These are phyloP conservation scores for Stephania cephalantha DNA, from an alignment of 164 flowering plant genomes.

Conservation along the genomic window DNA sequence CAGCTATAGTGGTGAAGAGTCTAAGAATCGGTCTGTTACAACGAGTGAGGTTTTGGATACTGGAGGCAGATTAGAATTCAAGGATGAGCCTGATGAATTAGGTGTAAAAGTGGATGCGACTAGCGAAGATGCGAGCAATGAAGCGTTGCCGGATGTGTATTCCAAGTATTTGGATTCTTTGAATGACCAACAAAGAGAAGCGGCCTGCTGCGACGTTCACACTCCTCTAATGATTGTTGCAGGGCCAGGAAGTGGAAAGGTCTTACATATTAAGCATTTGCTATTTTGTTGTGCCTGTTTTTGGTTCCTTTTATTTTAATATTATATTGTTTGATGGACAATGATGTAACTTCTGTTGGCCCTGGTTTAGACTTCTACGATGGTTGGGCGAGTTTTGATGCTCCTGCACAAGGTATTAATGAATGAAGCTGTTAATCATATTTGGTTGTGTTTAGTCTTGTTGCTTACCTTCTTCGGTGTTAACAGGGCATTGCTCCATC, in stretches of 20 bases:
- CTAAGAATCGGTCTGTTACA: slow-evolving; percentile 8
- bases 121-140: slow-evolving; percentile 11
- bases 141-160: slow-evolving; percentile 51
- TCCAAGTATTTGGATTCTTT: slow-evolving; percentile 52
- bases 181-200: slow-evolving; percentile 77
- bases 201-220: slow-evolving; percentile 75
- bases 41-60: slow-evolving; percentile 7
- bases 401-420: slow-evolving; percentile 67
- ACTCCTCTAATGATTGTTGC: slow-evolving; percentile 84
- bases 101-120: slow-evolving; percentile 4
- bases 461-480: slow-evolving; percentile 1
- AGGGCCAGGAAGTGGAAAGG: slow-evolving; percentile 99
- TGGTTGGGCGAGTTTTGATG: slow-evolving; percentile 89
- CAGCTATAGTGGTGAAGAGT: slow-evolving; percentile 2
- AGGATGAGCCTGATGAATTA: slow-evolving; percentile 7
- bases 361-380: slow-evolving; percentile 76
- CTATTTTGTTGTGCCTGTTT: not conserved
- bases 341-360: slow-evolving; percentile 13
- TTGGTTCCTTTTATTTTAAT: not conserved
- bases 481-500: slow-evolving; percentile 66
- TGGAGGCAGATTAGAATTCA: slow-evolving; percentile 6
- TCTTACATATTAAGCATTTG: slow-evolving; percentile 13
- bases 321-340: not conserved
- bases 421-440: not conserved
- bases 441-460: not conserved